phyloP scores from a whole-genome alignment of 257 asterid species.

The Penstemon barbatus region DNA sequence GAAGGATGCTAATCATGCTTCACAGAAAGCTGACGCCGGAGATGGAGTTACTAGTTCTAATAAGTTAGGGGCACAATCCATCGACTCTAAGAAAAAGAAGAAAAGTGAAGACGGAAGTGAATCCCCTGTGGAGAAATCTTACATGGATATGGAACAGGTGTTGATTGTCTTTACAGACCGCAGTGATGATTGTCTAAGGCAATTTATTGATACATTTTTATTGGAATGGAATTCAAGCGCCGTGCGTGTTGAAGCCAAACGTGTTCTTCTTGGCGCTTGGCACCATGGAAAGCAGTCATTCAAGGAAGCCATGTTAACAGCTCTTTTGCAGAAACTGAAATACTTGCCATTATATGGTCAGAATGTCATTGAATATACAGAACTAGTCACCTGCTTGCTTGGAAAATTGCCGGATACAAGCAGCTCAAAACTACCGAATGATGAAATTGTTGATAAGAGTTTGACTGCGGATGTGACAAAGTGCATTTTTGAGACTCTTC shows the following conservation, averaged over 20 bases:
- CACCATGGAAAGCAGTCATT: constrained; percentile 79
- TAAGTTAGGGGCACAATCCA: constrained; percentile 65
- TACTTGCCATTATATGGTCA: constrained; percentile 92
- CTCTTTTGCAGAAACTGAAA: constrained; percentile 80
- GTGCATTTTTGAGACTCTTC: constrained; percentile 87
- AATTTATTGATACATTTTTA: constrained; percentile 79
- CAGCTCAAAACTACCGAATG: constrained; percentile 57
- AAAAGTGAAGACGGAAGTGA: constrained; percentile 94
- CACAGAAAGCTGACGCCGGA: constrained; percentile 76
- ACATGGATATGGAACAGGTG: constrained; percentile 90
- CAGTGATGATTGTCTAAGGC: constrained; percentile 75
- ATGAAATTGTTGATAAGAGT: constrained; percentile 86
- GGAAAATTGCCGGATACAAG: constrained; percentile 66
- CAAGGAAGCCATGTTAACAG: constrained; percentile 69
- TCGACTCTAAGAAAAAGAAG: constrained; percentile 85
- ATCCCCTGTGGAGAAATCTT: constrained; percentile 70
- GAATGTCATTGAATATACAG: constrained; percentile 81
- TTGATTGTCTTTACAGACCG: constrained; percentile 70
- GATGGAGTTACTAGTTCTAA: constrained; percentile 58
- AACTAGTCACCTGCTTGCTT: constrained; percentile 76
- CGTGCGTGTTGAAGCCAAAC: constrained; percentile 91
- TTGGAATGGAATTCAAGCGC: constrained; percentile 94
- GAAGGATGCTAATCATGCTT: constrained; percentile 62
- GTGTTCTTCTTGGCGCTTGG: constrained; percentile 88
- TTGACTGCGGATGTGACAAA: constrained; percentile 77